Evolutionary conservation across 371 early-diverging fungal species (phyloP), one percentile per base, ranked within the genome.

Genomic region (Circinella minor): DNA sequence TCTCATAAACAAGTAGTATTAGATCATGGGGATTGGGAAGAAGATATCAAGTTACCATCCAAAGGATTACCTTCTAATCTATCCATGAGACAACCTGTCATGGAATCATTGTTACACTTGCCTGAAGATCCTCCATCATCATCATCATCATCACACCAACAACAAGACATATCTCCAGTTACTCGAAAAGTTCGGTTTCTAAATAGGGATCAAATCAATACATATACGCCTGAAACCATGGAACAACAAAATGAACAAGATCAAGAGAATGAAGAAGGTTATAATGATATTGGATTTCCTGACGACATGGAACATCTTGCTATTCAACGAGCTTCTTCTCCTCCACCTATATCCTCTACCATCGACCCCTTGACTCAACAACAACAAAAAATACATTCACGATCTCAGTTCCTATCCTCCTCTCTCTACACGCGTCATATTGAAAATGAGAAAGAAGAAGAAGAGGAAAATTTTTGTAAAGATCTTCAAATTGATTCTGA

Each of bases 391-490:
- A 2, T 27, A 27, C 27, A 27, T 27, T 27, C 27, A 27, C 27
- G 27, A 27, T 27, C 27, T 27, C 27, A 27, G 27, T 27, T 54
- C 1, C 0, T 9, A 37, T 9, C 48, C 9, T 10, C 63, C 47
- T 10, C 43, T 15, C 9, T n/a, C 34, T 46, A 36, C 18, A 51
- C 0, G 14, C 1, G 51, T 15, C 8, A 51, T 15, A 51, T 17
- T n/a, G 51, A n/a, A 2, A 43, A 46, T n/a, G 51, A n/a, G 0
- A 43, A 46, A 10, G 75, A 78, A 60, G 64, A 64, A 4, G 76
- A 81, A 1, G 76, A 79, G 18, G 75, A 81, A 36, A 78, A 81
- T 36, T 79, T 79, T 63, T 65, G 59, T 36, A 71, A 77, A 17
- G 82, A 68, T 15, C 55, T 81, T 4, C 18, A 68, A 27, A 65